These are phyloP conservation scores for Sugiyamaella pinicola DNA, from an alignment of 1,139 yeast species.

Conservation along the genomic window DNA sequence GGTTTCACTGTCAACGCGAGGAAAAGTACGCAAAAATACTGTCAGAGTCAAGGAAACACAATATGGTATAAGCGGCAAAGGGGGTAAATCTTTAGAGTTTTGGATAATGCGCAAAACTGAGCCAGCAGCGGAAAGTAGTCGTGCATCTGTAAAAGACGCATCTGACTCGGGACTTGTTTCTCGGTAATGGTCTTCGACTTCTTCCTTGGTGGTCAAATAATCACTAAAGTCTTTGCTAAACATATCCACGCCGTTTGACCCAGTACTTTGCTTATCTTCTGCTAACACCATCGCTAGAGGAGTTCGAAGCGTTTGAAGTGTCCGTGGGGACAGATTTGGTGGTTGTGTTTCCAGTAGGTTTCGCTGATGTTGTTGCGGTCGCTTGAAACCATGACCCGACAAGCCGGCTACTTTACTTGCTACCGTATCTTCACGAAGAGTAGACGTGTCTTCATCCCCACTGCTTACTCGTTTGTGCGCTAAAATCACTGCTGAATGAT, in stretches of 20 bases:
- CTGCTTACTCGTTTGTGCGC: conserved; percentile 40
- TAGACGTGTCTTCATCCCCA: conserved; percentile 22
- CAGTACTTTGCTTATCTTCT: conserved; percentile 25
- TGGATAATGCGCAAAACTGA: conserved; percentile 38
- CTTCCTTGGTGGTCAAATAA: conserved; percentile 5
- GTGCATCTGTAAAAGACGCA: conserved; percentile 22
- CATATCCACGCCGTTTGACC: conserved; percentile 7
- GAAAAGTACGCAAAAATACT: conserved; percentile 41
- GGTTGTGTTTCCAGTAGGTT: conserved; percentile 4
- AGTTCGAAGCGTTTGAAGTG: conserved; percentile 24
- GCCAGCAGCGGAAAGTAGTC: conserved; percentile 38
- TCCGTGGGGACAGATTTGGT: conserved; percentile 16
- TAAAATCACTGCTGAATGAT: conserved; percentile 38
- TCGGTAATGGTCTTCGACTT: neutral
- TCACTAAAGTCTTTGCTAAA: neutral
- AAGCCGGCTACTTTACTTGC: conserved; percentile 28
- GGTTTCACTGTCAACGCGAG: conserved; percentile 36
- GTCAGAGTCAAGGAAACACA: conserved; percentile 42
- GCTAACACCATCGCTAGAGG: conserved; percentile 34
- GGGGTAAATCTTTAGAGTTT: conserved; percentile 34
- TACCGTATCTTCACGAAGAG: conserved; percentile 27
- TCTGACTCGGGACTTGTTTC: conserved; percentile 15
- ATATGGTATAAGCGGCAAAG: conserved; percentile 42
- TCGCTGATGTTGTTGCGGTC: conserved; percentile 9
- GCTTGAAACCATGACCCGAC: conserved; percentile 15